These are phyloP conservation scores for Peronospora farinosa DNA, from an alignment of 352 stramenopile species.

Conservation along the genomic window DNA sequence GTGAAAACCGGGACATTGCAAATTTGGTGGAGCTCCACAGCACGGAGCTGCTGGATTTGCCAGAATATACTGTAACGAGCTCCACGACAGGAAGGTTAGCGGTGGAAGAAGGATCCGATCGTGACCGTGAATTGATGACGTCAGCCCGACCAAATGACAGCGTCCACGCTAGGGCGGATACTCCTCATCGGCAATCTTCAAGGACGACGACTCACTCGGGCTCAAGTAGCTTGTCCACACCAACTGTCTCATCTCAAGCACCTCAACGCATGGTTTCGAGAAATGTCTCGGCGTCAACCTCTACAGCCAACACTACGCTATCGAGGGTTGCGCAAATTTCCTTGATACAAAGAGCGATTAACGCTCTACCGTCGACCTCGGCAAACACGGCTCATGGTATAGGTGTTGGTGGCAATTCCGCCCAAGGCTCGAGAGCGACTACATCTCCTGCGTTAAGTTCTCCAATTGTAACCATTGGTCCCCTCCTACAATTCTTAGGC, in stretches of 20 bases:
- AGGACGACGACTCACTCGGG: neutral
- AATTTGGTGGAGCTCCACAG: constrained; percentile 21
- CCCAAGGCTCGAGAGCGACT: too few species aligned
- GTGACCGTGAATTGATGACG: neutral
- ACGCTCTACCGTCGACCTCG: neutral
- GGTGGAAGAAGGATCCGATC: neutral
- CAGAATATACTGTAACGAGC: constrained; percentile 2
- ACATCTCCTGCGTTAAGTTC: too few species aligned
- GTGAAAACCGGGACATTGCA: constrained; percentile 16
- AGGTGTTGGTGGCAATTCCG: too few species aligned
- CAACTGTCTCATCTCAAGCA: neutral
- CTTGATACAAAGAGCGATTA: neutral
- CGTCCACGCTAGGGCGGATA: constrained; percentile 4
- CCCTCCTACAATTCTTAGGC: too few species aligned
- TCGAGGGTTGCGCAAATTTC: neutral
- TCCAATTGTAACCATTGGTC: too few species aligned
- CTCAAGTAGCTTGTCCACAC: constrained; percentile 2
- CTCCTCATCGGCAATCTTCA: constrained; percentile 5
- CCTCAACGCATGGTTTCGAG: neutral
- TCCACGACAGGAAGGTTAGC: neutral
- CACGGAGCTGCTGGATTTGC: constrained; percentile 12
- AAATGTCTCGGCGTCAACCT: neutral
- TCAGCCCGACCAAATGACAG: constrained; percentile 1
- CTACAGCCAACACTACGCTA: neutral
- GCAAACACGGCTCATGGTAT: too few species aligned